Conservation (phyloP, 331 rosid species). For the Pyracantha coccinea region DNA sequence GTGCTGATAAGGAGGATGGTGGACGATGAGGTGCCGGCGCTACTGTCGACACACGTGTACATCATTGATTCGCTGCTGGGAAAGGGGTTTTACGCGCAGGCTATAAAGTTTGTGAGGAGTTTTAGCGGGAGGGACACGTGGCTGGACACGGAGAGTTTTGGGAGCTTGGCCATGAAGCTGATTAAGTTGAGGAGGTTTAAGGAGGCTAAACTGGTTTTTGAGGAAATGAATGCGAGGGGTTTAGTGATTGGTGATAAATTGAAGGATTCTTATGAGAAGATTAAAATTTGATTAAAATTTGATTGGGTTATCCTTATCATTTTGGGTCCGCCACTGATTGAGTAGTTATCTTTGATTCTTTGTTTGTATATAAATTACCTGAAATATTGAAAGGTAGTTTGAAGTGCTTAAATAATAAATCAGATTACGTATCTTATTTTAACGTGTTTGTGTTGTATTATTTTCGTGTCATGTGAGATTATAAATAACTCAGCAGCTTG, state of each 20-base stretch:
- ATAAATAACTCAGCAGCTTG: too few relatives aligned
- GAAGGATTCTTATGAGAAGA: slow-evolving; percentile 5
- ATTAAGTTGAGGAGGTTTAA: slow-evolving; percentile 17
- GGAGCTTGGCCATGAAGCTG: slow-evolving; percentile 35
- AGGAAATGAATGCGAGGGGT: slow-evolving; percentile 39
- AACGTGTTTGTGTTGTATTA: too few relatives aligned
- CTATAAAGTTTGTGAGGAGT: slow-evolving; percentile 31
- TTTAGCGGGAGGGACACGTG: slow-evolving; percentile 32
- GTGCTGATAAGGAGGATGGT: slow-evolving; percentile 52
- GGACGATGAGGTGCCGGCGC: slow-evolving; percentile 41
- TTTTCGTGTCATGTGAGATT: too few relatives aligned
- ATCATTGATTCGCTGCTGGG: slow-evolving; percentile 29
- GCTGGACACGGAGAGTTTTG: slow-evolving; percentile 29
- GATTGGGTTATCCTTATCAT: too few relatives aligned
- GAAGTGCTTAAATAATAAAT: too few relatives aligned
- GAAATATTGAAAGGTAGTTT: too few relatives aligned
- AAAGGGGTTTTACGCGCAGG: slow-evolving; percentile 14
- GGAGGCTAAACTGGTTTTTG: slow-evolving; percentile 36
- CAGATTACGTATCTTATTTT: too few relatives aligned
- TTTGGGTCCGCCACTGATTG: too few relatives aligned
- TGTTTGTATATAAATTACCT: too few relatives aligned
- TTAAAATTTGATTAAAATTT: background rate
- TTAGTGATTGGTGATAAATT: slow-evolving; percentile 27
- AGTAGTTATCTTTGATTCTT: too few relatives aligned
- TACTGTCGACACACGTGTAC: slow-evolving; percentile 34